Evolutionary conservation across 2,329 filamentous ascomycete genomes (phyloP), one percentile per base, ranked within the genome.

Genomic region (Claviceps purpurea): DNA sequence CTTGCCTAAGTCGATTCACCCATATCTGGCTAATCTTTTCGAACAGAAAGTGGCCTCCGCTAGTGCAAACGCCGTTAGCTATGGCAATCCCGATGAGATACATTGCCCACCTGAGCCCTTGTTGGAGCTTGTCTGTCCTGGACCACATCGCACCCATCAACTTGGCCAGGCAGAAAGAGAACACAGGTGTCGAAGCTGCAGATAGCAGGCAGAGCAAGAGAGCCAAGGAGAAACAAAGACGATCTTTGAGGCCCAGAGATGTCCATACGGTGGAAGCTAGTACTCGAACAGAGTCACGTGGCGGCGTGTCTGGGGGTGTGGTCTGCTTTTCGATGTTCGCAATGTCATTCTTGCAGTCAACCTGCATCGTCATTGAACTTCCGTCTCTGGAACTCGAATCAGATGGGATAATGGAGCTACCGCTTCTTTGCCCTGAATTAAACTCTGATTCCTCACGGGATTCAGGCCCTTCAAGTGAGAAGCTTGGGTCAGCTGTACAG

Each of bases 101-200:
- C 14, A 89, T 65, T 0, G 88, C 83, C 78, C 88, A 96, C 52
- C 68, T 76, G 40, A 77, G 71, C 0, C 83, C 78, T 8, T 70
- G 64, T 1, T 72, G 67, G 5, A 70, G 64, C 49, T 77, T 75
- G 49, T 75, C 68, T 0, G 65, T 65, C 0, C 72, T 61, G 0
- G 76, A 65, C 66, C 84, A 87, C 63, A 93, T 88, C 0, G 82
- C 82, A 2, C 72, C 69, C 0, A 95, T 74, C 0, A 96, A 75
- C 52, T 83, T 79, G 0, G 88, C 79, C 49, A 95, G 82, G 8
- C 85, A 73, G 62, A 78, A 89, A 0, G 88, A 84, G 59, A 96
- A 96, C 0, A 79, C 70, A 0, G 89, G 87, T 0, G 84, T 86
- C 26, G 78, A 74, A 3, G 74, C 78, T 3, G 87, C 84, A 47